Percentiles rank a stretch among this genome's conserved stretches.
phyloP scores from a whole-genome alignment of 2,329 filamentous ascomycete species.

The Pseudogymnoascus sp. region DNA sequence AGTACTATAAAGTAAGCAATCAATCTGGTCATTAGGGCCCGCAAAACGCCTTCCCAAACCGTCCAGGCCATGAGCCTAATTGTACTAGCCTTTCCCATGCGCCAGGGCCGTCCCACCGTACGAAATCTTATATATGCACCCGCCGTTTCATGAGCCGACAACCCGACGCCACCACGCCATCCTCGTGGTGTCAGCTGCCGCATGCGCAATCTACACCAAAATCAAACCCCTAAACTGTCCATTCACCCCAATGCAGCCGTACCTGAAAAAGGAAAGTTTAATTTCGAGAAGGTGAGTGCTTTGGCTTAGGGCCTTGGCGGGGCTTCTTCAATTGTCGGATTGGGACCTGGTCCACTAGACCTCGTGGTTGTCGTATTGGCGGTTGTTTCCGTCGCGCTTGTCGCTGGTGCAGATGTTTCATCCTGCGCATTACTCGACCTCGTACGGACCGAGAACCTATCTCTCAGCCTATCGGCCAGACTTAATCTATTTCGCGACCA shows the following conservation, averaged over 20 bases:
- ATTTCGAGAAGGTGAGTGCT: not conserved
- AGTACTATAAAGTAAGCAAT: slow-evolving; percentile 7
- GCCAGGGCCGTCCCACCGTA: slow-evolving; percentile 8
- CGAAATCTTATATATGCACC: slow-evolving; percentile 1
- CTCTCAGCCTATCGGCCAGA: not conserved
- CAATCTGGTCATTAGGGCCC: slow-evolving; percentile 8
- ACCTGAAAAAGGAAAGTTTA: slow-evolving; percentile 8
- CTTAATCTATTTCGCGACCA: not conserved
- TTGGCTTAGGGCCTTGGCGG: not conserved
- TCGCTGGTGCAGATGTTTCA: not conserved
- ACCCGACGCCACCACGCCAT: not conserved
- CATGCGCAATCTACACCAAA: not conserved
- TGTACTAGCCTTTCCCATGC: slow-evolving; percentile 5
- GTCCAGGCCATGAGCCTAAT: slow-evolving; percentile 7
- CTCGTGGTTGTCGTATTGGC: not conserved
- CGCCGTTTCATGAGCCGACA: slow-evolving; percentile 7
- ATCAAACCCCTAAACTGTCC: not conserved
- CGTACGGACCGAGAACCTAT: not conserved
- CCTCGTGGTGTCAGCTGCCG: not conserved
- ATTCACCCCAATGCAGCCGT: not conserved
- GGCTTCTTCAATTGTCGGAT: not conserved
- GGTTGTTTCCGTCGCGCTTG: slow-evolving; percentile 5
- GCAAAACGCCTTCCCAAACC: slow-evolving; percentile 7
- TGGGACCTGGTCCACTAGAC: not conserved
- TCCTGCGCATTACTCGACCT: not conserved